phyloP scores from a whole-genome alignment of 805 yeast species.

The Candida odintsovae region DNA sequence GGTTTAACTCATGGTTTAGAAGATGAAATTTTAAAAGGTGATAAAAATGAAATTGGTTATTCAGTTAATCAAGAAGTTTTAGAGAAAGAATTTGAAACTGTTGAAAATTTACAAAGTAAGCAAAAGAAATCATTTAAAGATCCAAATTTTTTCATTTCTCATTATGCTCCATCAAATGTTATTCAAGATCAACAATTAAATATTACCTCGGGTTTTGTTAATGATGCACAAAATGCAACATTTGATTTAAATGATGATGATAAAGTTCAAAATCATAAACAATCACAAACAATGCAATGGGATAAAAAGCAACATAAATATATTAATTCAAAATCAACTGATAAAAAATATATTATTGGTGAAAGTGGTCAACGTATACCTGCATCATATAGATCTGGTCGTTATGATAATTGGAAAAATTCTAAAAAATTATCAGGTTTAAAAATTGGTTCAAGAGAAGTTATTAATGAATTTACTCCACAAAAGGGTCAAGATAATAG shows the following conservation, averaged over 20 bases:
- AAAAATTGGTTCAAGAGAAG: conserved; percentile 52
- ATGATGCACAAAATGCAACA: conserved; percentile 78
- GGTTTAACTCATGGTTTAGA: conserved; percentile 71
- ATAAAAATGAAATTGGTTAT: conserved; percentile 43
- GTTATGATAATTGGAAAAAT: conserved; percentile 87
- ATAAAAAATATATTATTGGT: conserved; percentile 84
- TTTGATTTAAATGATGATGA: conserved; percentile 82
- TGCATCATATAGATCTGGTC: conserved; percentile 86
- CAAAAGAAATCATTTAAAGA: conserved; percentile 56
- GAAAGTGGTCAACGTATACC: conserved; percentile 93
- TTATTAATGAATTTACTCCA: conserved; percentile 25
- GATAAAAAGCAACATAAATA: conserved; percentile 90
- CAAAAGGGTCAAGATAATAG: conserved; percentile 32
- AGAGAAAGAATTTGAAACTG: conserved; percentile 33
- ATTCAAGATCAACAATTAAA: conserved; percentile 77
- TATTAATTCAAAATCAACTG: conserved; percentile 72
- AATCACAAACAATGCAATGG: conserved; percentile 74
- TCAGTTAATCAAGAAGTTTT: conserved; percentile 36
- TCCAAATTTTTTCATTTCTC: conserved; percentile 75
- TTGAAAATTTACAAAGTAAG: conserved; percentile 18
- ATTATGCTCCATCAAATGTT: conserved; percentile 76
- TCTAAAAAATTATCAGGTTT: conserved; percentile 51
- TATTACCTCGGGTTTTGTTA: conserved; percentile 59
- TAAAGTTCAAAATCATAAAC: conserved; percentile 61
- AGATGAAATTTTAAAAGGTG: conserved; percentile 60